Percentiles rank a stretch among this genome's conserved stretches.
These are phyloP conservation scores for Rosa rugosa DNA, from an alignment of 306 rosid genomes.

Conservation along the genomic window DNA sequence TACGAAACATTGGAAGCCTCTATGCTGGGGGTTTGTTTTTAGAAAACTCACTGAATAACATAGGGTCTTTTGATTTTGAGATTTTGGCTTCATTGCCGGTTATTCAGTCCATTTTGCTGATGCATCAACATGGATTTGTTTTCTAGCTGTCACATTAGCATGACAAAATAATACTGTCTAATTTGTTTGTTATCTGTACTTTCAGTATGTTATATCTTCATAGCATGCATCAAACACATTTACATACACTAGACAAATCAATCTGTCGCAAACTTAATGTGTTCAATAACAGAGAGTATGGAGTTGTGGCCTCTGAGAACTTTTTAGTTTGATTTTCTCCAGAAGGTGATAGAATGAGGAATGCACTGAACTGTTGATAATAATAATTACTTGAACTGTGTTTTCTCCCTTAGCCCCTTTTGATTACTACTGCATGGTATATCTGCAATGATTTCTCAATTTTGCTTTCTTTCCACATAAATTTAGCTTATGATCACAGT, in stretches of 20 bases:
- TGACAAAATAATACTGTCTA: no score
- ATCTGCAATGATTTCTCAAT: not conserved
- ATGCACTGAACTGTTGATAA: not conserved
- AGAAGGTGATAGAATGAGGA: not conserved
- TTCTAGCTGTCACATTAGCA: not conserved
- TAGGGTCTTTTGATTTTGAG: slow-evolving; percentile 6
- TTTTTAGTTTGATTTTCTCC: not conserved
- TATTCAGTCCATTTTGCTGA: not conserved
- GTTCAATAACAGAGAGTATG: not conserved
- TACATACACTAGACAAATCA: not conserved
- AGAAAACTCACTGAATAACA: slow-evolving; percentile 13
- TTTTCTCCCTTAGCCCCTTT: not conserved
- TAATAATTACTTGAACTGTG: not conserved
- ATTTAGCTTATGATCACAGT: not conserved
- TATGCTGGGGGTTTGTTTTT: slow-evolving; percentile 86
- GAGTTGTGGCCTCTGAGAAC: no score
- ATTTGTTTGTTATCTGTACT: not conserved
- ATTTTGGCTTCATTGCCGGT: slow-evolving; percentile 15
- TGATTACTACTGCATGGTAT: not conserved
- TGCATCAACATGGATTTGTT: not conserved
- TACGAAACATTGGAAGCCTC: slow-evolving; percentile 67
- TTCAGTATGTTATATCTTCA: not conserved
- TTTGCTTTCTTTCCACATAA: not conserved
- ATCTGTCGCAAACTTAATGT: not conserved
- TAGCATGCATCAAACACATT: not conserved